phyloP scores from a whole-genome alignment of 208 protist species.

The Novymonas esmeraldas region DNA sequence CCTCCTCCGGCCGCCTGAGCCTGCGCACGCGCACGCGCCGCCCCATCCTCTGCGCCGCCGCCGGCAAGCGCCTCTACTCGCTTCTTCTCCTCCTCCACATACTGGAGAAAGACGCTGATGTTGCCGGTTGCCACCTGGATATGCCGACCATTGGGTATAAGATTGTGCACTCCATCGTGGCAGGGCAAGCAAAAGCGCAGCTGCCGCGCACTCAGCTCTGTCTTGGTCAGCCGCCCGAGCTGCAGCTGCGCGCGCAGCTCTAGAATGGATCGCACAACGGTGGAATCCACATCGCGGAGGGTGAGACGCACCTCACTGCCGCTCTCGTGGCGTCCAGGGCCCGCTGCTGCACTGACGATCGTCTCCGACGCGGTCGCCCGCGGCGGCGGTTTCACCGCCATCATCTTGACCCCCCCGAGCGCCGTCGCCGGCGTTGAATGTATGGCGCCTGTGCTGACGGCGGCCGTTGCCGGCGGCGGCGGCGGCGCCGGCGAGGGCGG shows the following conservation, averaged over 20 bases:
- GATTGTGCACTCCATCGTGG: constrained; percentile 32
- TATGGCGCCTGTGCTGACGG: neutral
- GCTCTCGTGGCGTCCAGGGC: neutral
- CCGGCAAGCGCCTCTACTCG: constrained; percentile 13
- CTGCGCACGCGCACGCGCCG: neutral
- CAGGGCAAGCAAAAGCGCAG: constrained; percentile 42
- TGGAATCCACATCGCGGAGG: constrained; percentile 14
- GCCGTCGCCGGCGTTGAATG: neutral
- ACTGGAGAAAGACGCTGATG: constrained; percentile 42
- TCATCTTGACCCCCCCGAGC: neutral
- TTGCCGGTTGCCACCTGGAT: constrained; percentile 45
- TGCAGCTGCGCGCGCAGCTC: constrained; percentile 19
- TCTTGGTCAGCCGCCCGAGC: constrained; percentile 27
- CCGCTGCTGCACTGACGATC: neutral
- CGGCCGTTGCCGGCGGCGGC: neutral
- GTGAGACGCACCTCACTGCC: constrained; percentile 23
- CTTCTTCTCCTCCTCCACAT: constrained; percentile 34
- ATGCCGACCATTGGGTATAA: constrained; percentile 49
- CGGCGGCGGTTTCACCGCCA: constrained; percentile 7
- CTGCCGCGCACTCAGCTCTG: constrained; percentile 26
- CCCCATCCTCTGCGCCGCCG: neutral
- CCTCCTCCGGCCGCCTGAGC: too few species aligned
- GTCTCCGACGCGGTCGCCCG: neutral
- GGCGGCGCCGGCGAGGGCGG: neutral
- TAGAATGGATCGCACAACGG: constrained; percentile 31